Conservation (phyloP, 129 eudicot genomes). For the Lactuca saligna region DNA sequence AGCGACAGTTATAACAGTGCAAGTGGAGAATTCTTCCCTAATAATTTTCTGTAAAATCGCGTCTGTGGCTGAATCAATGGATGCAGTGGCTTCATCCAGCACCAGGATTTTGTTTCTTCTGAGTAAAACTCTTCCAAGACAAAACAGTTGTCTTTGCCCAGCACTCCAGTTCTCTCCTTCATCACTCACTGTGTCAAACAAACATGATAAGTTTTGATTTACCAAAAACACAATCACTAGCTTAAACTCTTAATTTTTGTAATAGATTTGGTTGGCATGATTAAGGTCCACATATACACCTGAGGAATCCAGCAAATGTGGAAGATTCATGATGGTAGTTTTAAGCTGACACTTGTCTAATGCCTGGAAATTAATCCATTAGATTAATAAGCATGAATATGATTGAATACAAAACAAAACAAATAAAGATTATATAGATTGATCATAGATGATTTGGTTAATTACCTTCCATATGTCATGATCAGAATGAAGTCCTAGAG, state of each 20-base stretch:
- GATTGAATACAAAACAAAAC: background rate
- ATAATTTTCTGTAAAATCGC: conserved; percentile 61
- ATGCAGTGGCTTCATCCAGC: conserved; percentile 95
- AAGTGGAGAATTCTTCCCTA: conserved; percentile 53
- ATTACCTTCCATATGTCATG: conserved; percentile 78
- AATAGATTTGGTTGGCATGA: background rate
- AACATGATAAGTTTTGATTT: too few species aligned
- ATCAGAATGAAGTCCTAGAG: conserved; percentile 67
- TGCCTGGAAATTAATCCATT: conserved; percentile 50
- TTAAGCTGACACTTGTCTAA: conserved; percentile 83
- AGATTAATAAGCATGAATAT: background rate
- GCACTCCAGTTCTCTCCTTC: conserved; percentile 88
- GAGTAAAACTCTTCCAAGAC: conserved; percentile 70
- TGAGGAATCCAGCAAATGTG: conserved; percentile 68
- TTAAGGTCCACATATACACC: conserved; percentile 37
- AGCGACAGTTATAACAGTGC: conserved; percentile 77
- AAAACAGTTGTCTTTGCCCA: conserved; percentile 80
- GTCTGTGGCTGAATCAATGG: conserved; percentile 76
- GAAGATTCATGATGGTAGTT: conserved; percentile 57
- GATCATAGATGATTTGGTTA: too few species aligned
- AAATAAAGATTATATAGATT: background rate
- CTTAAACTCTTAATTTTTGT: background rate
- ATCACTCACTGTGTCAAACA: conserved; percentile 27
- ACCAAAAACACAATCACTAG: too few species aligned
- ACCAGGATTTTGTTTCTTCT: conserved; percentile 59